Evolutionary conservation across 2,329 filamentous ascomycete genomes (phyloP), one percentile per base, ranked within the genome.

Genomic region (Diplocarpon rosae): DNA sequence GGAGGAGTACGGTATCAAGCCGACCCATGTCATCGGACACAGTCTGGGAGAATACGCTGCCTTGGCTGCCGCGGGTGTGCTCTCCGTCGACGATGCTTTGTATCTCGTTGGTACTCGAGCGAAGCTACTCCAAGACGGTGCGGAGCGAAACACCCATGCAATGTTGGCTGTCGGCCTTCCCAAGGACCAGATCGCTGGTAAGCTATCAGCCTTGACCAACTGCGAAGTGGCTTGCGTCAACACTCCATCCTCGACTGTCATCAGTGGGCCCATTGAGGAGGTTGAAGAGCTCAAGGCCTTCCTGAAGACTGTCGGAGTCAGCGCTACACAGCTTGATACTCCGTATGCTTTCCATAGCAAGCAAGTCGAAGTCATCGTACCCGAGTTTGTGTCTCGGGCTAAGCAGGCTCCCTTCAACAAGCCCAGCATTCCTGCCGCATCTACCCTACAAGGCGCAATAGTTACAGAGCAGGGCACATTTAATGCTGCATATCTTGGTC

Each of bases 31-130:
- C 1, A 59, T 78, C n/a, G 75, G 75, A n/a, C 75, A 78, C 62
- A 84, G 79, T 53, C 66, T 87, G 24, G 83, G 83, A 41, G 82
- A 87, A 61, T 85, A 85, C 55, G 80, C 82, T 30, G 82, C 83
- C 33, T 72, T 87, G 8, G 72, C 83, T 56, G 71, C 78, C 32
- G 79, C 82, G 42, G 83, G 80, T 42, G 81, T 86, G n/a, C 67
- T 86, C 24, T 83, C 80, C 14, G 77, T 75, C 17, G 76, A 75
- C 53, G 83, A 87, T 59, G 76, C 82, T 57, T 73, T 90, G 43
- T 80, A 78, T 52, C 69, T 88, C 1, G 81, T 87, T n/a, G 83
- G 83, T 31, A 62, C 68, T 44, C 74, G 84, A 51, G 83, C 83
- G 13, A 66, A 45, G 27, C 39, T 48, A 1, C 34, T 49, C 9